Base-by-base conservation (phyloP, 768 basidiomycete genomes). In the Hericium coralloides region DNA sequence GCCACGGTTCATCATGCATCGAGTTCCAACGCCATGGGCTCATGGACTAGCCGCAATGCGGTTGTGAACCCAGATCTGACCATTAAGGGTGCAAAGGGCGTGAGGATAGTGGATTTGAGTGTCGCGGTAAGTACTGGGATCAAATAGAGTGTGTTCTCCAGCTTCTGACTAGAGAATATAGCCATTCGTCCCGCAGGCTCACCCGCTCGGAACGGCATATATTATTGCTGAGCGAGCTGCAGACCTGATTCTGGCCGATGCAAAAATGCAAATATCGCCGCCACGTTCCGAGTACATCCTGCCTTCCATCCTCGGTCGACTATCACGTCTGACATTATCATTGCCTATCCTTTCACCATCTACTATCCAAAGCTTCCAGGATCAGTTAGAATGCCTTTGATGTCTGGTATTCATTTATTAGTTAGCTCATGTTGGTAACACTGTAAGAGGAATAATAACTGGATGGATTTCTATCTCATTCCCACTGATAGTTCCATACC, bases 1-100 rank as follows among this genome's bases (percentile, higher is more conserved):
- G 53, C 53, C 20, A 61, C 65, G 14, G 56, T 62, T 41, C 63
- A 52, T 56, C 69, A 70, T 53, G 64, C 66, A n/a, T 53, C 63
- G 22, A 66, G 76, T 12, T 74, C 76, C 4, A 72, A 72, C 52
- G 64, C 73, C 2, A 78, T 81, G 76, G 23, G 51, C 10, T 70
- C 73, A 6, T 60, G 63, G 18, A 64, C 60, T 8, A 57, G 59
- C n/a, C 43, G 38, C 37, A 25, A 53, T 31, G 79, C 77, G 39
- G 78, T 79, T 7, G 75, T 80, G 49, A 73, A 76, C 60, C 67
- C 70, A 26, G 47, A 55, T 26, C 26, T 55, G 54, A 59, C 58
- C 18, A 39, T 59, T 8, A 59, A 55, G 58, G 54, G 41, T 17
- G 55, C 58, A 7, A 36, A 39, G 12, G 58, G 55, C 8, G 45